Evolutionary conservation across 352 stramenopile species (phyloP).

Genomic region (Phytophthora foliorum): DNA sequence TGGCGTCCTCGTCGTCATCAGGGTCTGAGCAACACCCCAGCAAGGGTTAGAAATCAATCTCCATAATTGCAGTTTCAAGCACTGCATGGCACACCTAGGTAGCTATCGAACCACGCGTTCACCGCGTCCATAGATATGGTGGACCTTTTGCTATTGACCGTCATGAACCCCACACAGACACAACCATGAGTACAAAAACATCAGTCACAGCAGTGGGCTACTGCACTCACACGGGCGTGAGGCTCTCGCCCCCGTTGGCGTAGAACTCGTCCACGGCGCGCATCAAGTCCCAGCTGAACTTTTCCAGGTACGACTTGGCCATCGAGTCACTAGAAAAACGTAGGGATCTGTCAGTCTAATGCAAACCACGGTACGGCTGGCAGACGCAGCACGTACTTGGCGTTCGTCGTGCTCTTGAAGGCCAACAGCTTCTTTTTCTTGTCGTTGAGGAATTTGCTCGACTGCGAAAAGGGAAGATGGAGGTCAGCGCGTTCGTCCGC

Average conservation of each 20-base stretch:
- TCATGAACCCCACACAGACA: neutral
- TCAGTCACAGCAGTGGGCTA: too few species aligned
- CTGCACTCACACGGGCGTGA: conserved; percentile 29
- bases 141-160: conserved; percentile 33
- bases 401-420: conserved; percentile 84
- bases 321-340: conserved; percentile 57
- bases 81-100: conserved; percentile 45
- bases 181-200: neutral
- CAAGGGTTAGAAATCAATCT: neutral
- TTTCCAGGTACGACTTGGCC: conserved; percentile 78
- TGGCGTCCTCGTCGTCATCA: conserved; percentile 71
- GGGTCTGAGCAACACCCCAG: conserved; percentile 25
- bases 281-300: conserved; percentile 86
- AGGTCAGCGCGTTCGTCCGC: neutral
- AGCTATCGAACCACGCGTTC: conserved; percentile 76
- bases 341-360: too few species aligned
- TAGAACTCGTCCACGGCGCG: conserved; percentile 85
- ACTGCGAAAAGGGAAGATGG: conserved; percentile 24
- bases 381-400: conserved; percentile 50
- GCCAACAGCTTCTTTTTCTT: conserved; percentile 80
- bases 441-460: conserved; percentile 57
- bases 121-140: conserved; percentile 53
- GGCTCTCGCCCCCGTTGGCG: conserved; percentile 60
- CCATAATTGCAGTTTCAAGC: neutral
- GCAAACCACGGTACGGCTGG: too few species aligned